These are phyloP conservation scores for Syzygium grande DNA, from an alignment of 345 rosid genomes.

Conservation along the genomic window DNA sequence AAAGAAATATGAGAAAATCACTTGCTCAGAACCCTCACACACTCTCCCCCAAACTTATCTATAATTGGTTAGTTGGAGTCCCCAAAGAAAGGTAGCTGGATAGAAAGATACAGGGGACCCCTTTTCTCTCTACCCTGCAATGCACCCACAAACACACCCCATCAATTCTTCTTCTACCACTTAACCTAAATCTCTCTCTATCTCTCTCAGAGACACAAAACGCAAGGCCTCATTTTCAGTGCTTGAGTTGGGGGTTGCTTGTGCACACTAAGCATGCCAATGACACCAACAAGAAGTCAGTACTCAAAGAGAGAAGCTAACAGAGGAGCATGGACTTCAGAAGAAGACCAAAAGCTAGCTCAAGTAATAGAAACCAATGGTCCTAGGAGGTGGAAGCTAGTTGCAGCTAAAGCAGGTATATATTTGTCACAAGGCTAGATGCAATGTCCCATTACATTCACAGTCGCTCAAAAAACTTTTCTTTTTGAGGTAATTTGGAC, in stretches of 20 bases:
- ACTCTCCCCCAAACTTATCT: neutral
- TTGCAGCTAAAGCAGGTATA: constrained; percentile 42
- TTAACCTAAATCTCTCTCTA: neutral
- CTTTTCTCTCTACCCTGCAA: neutral
- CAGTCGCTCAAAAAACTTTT: neutral
- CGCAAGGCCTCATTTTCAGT: neutral
- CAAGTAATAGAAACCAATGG: constrained; percentile 30
- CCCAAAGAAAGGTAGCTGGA: constrained; percentile 24
- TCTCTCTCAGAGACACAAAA: neutral
- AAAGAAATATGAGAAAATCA: neutral
- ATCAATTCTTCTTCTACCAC: neutral
- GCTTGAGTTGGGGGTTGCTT: neutral
- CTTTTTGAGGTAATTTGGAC: neutral
- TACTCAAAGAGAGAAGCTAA: constrained; percentile 24
- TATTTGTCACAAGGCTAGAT: neutral
- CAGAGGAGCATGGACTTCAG: constrained; percentile 42
- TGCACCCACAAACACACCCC: neutral
- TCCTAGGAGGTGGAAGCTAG: constrained; percentile 34
- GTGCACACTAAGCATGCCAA: constrained; percentile 2
- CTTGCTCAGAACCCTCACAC: neutral
- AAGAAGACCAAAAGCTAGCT: constrained; percentile 40
- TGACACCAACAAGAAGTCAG: constrained; percentile 12
- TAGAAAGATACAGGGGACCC: neutral
- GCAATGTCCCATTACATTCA: neutral
- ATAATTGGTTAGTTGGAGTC: constrained; percentile 11